Evolutionary conservation across 805 yeast species (phyloP), one percentile per base, ranked within the genome.

Genomic region (Sporopachydermia quercuum): DNA sequence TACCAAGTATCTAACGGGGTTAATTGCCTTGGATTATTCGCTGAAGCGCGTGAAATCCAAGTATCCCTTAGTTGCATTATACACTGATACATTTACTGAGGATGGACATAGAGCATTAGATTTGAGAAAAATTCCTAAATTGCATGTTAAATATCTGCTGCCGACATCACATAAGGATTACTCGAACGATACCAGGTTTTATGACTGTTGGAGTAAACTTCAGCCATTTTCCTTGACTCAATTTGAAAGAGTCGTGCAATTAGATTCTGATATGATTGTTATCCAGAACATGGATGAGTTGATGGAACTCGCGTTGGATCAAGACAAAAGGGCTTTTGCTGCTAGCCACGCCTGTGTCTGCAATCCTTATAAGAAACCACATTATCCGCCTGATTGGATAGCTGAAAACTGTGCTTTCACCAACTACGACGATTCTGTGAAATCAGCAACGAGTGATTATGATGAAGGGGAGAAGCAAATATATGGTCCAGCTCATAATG

Each of bases 281-380:
- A 41, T 69, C 5, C 56, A 59, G 41, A 74, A 74, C 47, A 70
- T 74, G 74, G 80, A 74, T 52, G 79, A 73, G 47, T 54, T 74
- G 35, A 68, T 74, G 68, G 68, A 65, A 4, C 38, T 71, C 15
- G 61, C 61, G 5, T 50, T 74, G 37, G 49, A 56, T 38, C 51
- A 49, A 2, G 46, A 50, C 5, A 48, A 50, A 2, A 47, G 50
- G 3, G 65, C 59, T 3, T 72, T 74, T 54, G 80, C 77, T 0
- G 77, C 78, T 0, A 52, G 70, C 6, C 74, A 73, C 45, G 78
- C 79, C 2, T 74, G 80, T 53, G 75, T 71, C 16, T 74, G 80
- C 54, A 74, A 74, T 46, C 80, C 80, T 3, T 59, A 65, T 53
- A 50, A 62, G 15, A 63, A 66, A 44, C 45, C 61, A 1, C 76